Base-by-base conservation (phyloP, 495 filamentous ascomycete species). In the Schizothecium vesticola region DNA sequence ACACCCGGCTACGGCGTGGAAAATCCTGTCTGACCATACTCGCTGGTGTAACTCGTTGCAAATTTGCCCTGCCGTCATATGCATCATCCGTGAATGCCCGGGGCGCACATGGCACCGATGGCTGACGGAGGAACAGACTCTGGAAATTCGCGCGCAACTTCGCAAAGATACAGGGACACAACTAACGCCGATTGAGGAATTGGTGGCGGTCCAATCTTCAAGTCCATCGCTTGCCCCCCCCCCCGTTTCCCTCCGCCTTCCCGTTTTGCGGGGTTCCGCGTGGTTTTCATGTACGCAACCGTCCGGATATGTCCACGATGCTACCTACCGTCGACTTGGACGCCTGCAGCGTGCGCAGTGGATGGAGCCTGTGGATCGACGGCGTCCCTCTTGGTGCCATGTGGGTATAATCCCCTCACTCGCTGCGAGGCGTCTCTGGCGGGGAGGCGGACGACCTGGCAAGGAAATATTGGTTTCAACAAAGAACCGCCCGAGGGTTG, bases 231-330 rank as follows among this genome's bases (percentile, higher is more conserved):
- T 3, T 63, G 19, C 63, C 63, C 33, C 10, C 33, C 8, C 63
- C 63, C 33, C 12, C 33, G 33, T 36, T 36, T 13, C 33, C 33
- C 33, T 65, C 29, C 63, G 56, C 22, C 29, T 59, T 58, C 63
- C 63, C 36, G 63, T 31, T 65, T 65, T 55, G 63, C 63, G 63
- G 63, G 51, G 63, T 65, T 65, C 63, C 56, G 63, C 55, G 51
- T 56, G 63, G 43, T 51, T 51, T 65, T 65, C 63, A 65, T 65
- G 63, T 65, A 65, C 57, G 63, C 43, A 65, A 65, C 63, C 63
- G 63, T 65, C 56, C 63, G 51, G 57, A 21, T 51, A n/a, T 51
- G 43, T 51, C 43, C 43, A 51, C 43, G 43, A 51, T 51, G 43
- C 43, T 51, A 51, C 43, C 31, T 33, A 10, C 31, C 43, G 43